Conservation (phyloP, 805 yeast species). For the Pichia cabralensis region DNA sequence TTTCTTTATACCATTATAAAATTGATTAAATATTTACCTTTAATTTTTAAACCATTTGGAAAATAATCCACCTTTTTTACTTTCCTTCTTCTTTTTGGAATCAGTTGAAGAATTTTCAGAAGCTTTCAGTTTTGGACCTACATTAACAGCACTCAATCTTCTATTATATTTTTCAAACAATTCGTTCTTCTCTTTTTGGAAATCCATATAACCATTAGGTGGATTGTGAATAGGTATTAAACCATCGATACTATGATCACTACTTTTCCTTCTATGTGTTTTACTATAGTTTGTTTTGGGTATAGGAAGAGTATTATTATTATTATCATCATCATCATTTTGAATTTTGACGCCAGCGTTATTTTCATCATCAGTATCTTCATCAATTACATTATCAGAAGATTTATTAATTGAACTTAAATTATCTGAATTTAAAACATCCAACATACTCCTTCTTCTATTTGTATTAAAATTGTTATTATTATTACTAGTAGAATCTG, state of each 20-base stretch:
- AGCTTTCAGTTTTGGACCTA: constrained; percentile 1
- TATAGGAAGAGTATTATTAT: background rate
- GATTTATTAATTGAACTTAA: background rate
- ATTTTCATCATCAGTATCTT: background rate
- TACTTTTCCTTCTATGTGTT: too few relatives aligned
- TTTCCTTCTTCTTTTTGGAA: too few relatives aligned
- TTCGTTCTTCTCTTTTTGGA: constrained; percentile 12
- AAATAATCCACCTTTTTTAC: too few relatives aligned
- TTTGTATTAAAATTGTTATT: background rate
- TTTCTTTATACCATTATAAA: background rate
- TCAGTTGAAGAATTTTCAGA: background rate
- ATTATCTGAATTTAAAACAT: constrained; percentile 3
- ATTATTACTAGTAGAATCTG: background rate
- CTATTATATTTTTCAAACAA: constrained; percentile 24
- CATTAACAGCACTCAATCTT: constrained; percentile 20
- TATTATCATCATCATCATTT: constrained; percentile 3
- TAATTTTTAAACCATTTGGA: background rate
- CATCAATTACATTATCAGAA: background rate
- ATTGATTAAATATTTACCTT: background rate
- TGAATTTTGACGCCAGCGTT: constrained; percentile 2
- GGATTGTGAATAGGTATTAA: too few relatives aligned
- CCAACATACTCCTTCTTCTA: constrained; percentile 6
- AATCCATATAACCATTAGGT: too few relatives aligned
- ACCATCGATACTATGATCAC: too few relatives aligned
- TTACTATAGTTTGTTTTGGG: too few relatives aligned